phyloP scores from a whole-genome alignment of 2,329 filamentous ascomycete genomes.

The Penicillium hordei region DNA sequence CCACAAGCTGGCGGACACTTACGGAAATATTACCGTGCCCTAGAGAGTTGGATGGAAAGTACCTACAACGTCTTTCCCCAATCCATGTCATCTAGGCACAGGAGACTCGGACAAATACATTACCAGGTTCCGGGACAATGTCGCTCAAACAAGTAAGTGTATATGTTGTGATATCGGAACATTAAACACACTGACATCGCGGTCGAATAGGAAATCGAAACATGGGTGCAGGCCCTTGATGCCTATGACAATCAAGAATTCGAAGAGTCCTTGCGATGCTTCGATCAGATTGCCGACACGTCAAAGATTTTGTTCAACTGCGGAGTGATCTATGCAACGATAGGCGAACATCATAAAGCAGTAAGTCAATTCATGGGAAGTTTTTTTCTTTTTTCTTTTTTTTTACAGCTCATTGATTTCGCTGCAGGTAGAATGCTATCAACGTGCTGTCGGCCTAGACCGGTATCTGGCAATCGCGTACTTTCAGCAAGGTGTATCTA shows the following conservation, averaged over 20 bases:
- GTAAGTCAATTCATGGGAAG: slow-evolving; percentile 54
- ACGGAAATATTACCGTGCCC: neutral
- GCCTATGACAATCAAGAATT: slow-evolving; percentile 98
- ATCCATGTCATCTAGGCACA: slow-evolving; percentile 2
- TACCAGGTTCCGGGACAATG: slow-evolving; percentile 41
- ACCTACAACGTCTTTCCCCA: neutral
- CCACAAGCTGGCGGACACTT: neutral
- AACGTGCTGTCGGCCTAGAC: slow-evolving; percentile 84
- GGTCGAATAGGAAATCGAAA: slow-evolving; percentile 85
- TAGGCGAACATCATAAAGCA: slow-evolving; percentile 93
- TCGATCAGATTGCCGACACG: slow-evolving; percentile 86
- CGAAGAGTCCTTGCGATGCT: slow-evolving; percentile 79
- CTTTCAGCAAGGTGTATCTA: slow-evolving; percentile 97
- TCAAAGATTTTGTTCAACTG: slow-evolving; percentile 99
- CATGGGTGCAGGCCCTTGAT: slow-evolving; percentile 87
- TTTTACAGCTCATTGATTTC: slow-evolving; percentile 10
- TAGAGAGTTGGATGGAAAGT: slow-evolving; percentile 8
- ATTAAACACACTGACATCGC: slow-evolving; percentile 6
- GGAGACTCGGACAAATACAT: neutral
- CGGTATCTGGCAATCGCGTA: slow-evolving; percentile 97
- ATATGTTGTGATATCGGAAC: neutral
- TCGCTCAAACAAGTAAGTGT: slow-evolving; percentile 59
- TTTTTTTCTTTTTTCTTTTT: slow-evolving; percentile 1
- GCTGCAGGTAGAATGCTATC: slow-evolving; percentile 84
- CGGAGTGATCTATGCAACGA: slow-evolving; percentile 93